phyloP scores from a whole-genome alignment of 2,329 filamentous ascomycete genomes.

The Diaporthe vaccinii region DNA sequence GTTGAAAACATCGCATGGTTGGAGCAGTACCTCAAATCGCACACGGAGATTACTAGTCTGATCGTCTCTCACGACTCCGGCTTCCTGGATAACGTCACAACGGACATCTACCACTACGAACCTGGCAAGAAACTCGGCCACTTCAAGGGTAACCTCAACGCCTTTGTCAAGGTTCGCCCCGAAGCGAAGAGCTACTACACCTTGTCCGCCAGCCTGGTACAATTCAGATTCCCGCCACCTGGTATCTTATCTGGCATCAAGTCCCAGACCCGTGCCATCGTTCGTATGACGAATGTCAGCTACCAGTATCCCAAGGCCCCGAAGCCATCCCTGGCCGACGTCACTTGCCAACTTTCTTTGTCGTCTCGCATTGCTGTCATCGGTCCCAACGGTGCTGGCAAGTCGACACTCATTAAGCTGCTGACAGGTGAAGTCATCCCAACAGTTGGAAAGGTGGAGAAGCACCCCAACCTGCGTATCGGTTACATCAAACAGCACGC shows the following conservation, averaged over 20 bases:
- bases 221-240: constrained; percentile 98
- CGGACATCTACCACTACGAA: constrained; percentile 99
- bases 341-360: constrained; percentile 87
- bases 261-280: constrained; percentile 91
- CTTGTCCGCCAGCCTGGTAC: constrained; percentile 85
- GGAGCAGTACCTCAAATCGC: constrained; percentile 93
- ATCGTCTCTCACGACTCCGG: constrained; percentile 99
- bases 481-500: constrained; percentile 99
- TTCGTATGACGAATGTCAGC: constrained; percentile 92
- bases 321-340: constrained; percentile 89
- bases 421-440: constrained; percentile 93
- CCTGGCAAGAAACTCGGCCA: constrained; percentile 90
- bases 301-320: constrained; percentile 92
- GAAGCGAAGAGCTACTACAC: constrained; percentile 99
- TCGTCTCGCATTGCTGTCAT: constrained; percentile 97
- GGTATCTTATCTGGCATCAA: constrained; percentile 96
- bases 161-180: constrained; percentile 89
- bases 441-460: constrained; percentile 88
- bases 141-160: constrained; percentile 86
- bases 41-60: constrained; percentile 95
- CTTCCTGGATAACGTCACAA: constrained; percentile 97
- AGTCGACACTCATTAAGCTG: constrained; percentile 98
- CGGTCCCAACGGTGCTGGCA: constrained; percentile 96
- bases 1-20: constrained; percentile 97
- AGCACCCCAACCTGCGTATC: constrained; percentile 98